Evolutionary conservation across 441 rosid species (phyloP), one percentile per base, ranked within the genome.

Genomic region (Populus tomentosa): DNA sequence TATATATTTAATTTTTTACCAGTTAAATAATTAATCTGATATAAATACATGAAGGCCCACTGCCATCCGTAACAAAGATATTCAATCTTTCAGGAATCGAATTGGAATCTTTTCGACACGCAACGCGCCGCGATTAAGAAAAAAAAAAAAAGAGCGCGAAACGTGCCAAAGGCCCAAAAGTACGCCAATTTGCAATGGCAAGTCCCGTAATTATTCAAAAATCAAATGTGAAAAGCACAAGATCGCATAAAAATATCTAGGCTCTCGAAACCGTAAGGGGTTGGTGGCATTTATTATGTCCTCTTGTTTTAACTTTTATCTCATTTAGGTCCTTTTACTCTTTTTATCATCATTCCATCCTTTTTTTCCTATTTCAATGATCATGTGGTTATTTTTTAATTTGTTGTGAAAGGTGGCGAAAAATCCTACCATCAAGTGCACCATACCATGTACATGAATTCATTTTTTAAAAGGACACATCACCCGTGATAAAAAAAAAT

Each of bases 241-340:
- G 32, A n/a, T 14, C 1, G 13, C 21, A 10, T 9, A 6, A 85
- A 89, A 89, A 89, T 84, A 86, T 89, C 92, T 84, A 28, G 64
- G 10, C 24, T n/a, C 33, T 36, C 7, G 18, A 0, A 0, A 46
- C 56, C 7, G 16, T 14, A 46, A 10, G 0, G 20, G 20, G 5
- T 14, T 1, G 1, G 18, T 1, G 6, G 56, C 56, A 46, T 33
- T 1, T 14, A 14, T 46, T 14, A 0, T 4, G 56, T 46, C 56
- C 56, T 46, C 56, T 14, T 13, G 4, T 46, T 14, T 46, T 46
- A 40, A 11, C 0, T 46, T 11, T 0, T 46, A 14, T 14, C 16
- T 14, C 16, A 4, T 46, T 11, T 46, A 3, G 0, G 0, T 46
- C 56, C 56, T 11, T 4, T 1, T 1, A 13, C 53, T 28, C 30